These are phyloP conservation scores for Coemansia sp. DNA, from an alignment of 192 early-diverging fungal species.

Conservation along the genomic window DNA sequence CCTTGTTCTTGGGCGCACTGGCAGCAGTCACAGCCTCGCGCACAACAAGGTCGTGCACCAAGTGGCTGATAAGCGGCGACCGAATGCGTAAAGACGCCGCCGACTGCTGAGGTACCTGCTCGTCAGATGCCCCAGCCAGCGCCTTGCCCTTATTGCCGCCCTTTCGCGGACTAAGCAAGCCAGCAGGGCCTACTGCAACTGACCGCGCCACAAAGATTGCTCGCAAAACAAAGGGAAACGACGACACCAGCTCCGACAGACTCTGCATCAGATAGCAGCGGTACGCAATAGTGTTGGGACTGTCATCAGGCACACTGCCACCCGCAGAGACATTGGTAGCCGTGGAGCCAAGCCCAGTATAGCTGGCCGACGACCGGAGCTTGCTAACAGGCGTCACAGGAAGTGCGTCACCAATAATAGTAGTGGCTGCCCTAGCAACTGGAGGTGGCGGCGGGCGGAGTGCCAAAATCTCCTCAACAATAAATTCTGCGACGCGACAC, in stretches of 20 bases:
- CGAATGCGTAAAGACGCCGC: conserved; percentile 36
- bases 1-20: conserved; percentile 21
- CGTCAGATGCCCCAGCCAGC: conserved; percentile 12
- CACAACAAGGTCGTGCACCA: conserved; percentile 51
- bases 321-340: background rate
- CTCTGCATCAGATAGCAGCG: conserved; percentile 83
- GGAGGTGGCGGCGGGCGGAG: conserved; percentile 16
- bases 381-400: conserved; percentile 20
- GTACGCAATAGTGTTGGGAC: conserved; percentile 48
- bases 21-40: conserved; percentile 40
- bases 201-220: conserved; percentile 38
- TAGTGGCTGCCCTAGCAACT: background rate
- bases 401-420: too few species aligned
- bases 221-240: conserved; percentile 63
- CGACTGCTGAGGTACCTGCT: conserved; percentile 6
- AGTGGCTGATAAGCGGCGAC: conserved; percentile 45
- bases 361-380: conserved; percentile 12
- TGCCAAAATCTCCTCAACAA: conserved; percentile 42
- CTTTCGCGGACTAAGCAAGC: conserved; percentile 33
- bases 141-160: conserved; percentile 37
- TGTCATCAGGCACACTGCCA: conserved; percentile 21
- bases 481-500: conserved; percentile 43
- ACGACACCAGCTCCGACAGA: conserved; percentile 81
- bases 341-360: conserved; percentile 4
- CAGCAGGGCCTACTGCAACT: background rate